Percentiles rank a stretch among this genome's conserved stretches.
phyloP scores from a whole-genome alignment of 164 flowering plant genomes.

The Umbellularia californica region DNA sequence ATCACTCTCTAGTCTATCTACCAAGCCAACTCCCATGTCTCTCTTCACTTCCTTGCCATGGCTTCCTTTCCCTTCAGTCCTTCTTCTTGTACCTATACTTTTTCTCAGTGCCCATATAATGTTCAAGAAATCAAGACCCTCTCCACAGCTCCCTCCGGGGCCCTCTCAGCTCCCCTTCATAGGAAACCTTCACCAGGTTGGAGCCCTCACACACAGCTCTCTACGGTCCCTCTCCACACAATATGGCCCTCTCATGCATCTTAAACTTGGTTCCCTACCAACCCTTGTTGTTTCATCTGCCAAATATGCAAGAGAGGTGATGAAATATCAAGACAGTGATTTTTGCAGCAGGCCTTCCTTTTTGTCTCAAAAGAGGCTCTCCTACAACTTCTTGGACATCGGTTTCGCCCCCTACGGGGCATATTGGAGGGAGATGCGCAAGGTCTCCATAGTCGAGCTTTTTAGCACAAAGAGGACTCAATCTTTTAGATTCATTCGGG shows the following conservation, averaged over 20 bases:
- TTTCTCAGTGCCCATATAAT: no score
- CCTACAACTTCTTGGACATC: background rate
- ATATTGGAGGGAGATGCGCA: background rate
- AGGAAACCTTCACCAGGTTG: background rate
- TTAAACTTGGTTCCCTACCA: background rate
- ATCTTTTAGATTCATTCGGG: background rate
- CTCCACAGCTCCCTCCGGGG: background rate
- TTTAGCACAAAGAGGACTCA: background rate
- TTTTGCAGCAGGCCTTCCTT: no score
- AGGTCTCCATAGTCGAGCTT: background rate
- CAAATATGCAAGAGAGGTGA: background rate
- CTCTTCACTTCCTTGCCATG: no score
- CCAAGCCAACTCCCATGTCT: no score
- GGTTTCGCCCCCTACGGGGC: background rate
- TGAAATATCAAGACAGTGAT: no score
- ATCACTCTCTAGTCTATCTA: no score
- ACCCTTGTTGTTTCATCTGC: constrained; percentile 4
- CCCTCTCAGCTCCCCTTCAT: background rate
- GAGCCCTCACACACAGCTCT: constrained; percentile 3
- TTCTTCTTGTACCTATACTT: no score
- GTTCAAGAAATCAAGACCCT: no score
- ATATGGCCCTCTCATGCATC: constrained; percentile 5
- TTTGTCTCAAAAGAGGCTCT: no score
- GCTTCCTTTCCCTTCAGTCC: no score
- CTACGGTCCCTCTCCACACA: constrained; percentile 8